phyloP scores from a whole-genome alignment of 371 early-diverging fungal species.

The Rhizopus arrhizus region DNA sequence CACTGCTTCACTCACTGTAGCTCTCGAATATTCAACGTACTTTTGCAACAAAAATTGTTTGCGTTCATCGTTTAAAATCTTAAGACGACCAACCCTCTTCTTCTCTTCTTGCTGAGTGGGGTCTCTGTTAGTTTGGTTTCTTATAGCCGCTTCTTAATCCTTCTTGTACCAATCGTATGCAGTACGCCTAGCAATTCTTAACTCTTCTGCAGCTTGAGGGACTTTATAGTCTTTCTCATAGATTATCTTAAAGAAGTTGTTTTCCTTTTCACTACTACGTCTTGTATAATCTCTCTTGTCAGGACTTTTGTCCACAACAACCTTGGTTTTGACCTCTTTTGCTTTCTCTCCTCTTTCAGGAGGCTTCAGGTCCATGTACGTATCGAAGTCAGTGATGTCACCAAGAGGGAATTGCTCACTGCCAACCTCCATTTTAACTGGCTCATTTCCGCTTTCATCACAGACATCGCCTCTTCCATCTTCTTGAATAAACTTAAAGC shows the following conservation, averaged over 20 bases:
- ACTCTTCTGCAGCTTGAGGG: no score
- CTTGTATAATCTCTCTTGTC: conserved; percentile 13
- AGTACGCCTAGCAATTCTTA: no score
- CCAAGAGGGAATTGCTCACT: conserved; percentile 13
- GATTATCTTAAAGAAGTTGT: background rate
- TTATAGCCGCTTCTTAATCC: no score
- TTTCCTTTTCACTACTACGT: conserved; percentile 7
- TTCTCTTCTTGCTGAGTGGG: no score
- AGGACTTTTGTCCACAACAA: conserved; percentile 13
- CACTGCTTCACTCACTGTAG: no score
- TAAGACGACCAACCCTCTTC: no score
- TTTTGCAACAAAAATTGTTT: no score
- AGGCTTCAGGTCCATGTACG: conserved; percentile 9
- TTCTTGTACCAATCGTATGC: no score
- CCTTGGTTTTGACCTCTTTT: conserved; percentile 9
- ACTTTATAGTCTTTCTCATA: conserved; percentile 2
- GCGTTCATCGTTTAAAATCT: no score
- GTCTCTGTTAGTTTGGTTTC: no score
- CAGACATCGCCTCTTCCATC: conserved; percentile 9
- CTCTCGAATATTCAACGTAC: no score
- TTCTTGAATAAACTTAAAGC: conserved; percentile 5
- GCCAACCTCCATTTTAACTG: conserved; percentile 15
- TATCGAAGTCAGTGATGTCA: conserved; percentile 11
- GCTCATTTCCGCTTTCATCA: no score
- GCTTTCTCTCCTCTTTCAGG: conserved; percentile 9